Evolutionary conservation across 2,329 filamentous ascomycete species (phyloP), one percentile per base, ranked within the genome.

Genomic region (Allantophomopsis lycopodina): DNA sequence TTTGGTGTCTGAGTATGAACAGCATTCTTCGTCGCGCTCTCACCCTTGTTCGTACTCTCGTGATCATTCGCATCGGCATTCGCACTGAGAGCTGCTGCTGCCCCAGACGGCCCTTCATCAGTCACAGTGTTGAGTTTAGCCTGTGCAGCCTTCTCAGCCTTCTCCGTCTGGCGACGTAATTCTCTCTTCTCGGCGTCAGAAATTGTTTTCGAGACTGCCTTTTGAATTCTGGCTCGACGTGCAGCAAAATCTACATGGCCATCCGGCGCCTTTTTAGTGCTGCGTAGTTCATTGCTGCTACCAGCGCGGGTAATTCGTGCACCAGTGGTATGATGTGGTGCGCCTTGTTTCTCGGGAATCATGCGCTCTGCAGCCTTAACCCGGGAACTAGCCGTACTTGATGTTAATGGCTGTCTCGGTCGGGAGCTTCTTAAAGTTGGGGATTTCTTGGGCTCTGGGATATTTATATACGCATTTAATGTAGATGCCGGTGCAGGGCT

Each of bases 161-260:
- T 28, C 23, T 28, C 23, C 23, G 23, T 28, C 23, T 28, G 23
- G 5, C 23, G 23, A 28, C 23, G 23, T 12, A 28, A 8, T 28
- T 28, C 23, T 57, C 41, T 63, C 59, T 52, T 77, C 53, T 83
- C 78, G 50, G 65, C 81, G 53, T 85, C 81, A 46, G 80, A 73
- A 36, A 91, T 77, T n/a, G 82, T 85, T 55, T 83, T 84, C 49
- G 77, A 88, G 57, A 93, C 89, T 12, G 85, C 86, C 41, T 86
- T 75, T 49, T 88, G 81, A 50, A 94, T 93, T 44, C 79, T 77
- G 53, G 86, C 80, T 49, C 87, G 72, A 38, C 85, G 73, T 48
- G 84, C 83, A 43, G 82, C 85, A 55, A 93, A 91, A 58, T 94
- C 84, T 39, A 93, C 83, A 43, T 81, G 80, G 1, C 80, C 80